Conservation (phyloP, 257 asterid species). For the Orobanche coerulescens region DNA sequence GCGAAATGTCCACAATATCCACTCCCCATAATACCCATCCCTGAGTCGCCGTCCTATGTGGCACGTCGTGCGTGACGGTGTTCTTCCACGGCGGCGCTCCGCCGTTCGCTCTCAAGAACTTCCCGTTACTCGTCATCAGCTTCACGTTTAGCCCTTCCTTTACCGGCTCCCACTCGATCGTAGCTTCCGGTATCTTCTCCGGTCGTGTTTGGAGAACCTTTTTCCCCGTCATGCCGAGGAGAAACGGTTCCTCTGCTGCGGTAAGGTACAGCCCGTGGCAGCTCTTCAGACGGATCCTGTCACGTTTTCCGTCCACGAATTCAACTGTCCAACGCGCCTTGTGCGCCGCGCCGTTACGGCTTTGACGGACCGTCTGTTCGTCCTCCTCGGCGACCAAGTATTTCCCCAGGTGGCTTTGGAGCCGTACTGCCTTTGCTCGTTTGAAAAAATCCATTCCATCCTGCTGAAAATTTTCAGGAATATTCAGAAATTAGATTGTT, state of each 20-base stretch:
- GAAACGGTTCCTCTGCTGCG: conserved; percentile 47
- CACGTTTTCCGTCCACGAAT: conserved; percentile 36
- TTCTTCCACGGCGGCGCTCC: conserved; percentile 78
- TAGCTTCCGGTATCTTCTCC: conserved; percentile 20
- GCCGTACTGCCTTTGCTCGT: conserved; percentile 48
- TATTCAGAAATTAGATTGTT: background rate
- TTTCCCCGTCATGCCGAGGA: conserved; percentile 71
- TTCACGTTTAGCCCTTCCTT: conserved; percentile 56
- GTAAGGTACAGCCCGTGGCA: conserved; percentile 67
- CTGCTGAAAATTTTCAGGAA: background rate
- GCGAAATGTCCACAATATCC: conserved; percentile 45
- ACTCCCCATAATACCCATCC: conserved; percentile 76
- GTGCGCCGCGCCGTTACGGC: conserved; percentile 50
- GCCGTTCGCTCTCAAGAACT: conserved; percentile 74
- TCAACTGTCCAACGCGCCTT: conserved; percentile 69
- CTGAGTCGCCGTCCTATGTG: conserved; percentile 65
- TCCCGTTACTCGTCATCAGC: conserved; percentile 49
- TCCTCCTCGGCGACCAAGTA: conserved; percentile 61
- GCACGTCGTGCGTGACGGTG: conserved; percentile 70
- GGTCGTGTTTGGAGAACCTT: conserved; percentile 49
- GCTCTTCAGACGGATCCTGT: conserved; percentile 53
- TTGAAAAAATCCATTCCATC: conserved; percentile 52
- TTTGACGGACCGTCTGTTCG: conserved; percentile 47
- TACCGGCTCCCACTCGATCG: conserved; percentile 62
- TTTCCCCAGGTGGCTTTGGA: conserved; percentile 56